Evolutionary conservation across 1,139 yeast genomes (phyloP), one percentile per base, ranked within the genome.

Genomic region (Hyphopichia buzzinii): DNA sequence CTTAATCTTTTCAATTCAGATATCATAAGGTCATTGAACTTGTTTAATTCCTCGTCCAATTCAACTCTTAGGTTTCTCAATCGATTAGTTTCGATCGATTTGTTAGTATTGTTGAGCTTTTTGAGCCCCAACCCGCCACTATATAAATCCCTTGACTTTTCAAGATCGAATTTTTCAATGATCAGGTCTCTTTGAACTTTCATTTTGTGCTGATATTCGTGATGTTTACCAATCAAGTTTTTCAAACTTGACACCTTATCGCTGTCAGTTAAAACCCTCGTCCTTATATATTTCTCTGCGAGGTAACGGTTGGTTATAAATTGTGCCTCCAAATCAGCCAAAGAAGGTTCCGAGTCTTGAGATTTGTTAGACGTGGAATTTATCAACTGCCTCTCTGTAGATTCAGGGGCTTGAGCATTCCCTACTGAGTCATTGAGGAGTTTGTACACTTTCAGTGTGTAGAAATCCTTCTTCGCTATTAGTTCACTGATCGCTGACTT

Each of bases 231-330:
- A 10, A 58, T 42, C 13, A 44, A 37, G 13, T 25, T 17, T 19
- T 37, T 30, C 8, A 47, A 19, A 22, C 28, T 30, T 2, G 26
- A 13, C 17, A 28, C 17, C 17, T 38, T 39, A 11, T 30, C 12
- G 14, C 29, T 22, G 17, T 42, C 35, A 25, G 39, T 19, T 12
- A 41, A 26, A 10, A 54, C 24, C 6, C 33, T 33, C 2, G 38
- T 29, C 3, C 37, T 34, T 2, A 56, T 31, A 37, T 51, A 55
- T 19, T 39, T 33, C 21, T 38, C 40, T 2, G 61, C 62, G 36
- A 51, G 58, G 31, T 42, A 44, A 11, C 58, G 35, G 29, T 54
- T 52, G 21, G 55, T 41, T 24, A 57, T 57, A 36, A 38, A 44
- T 17, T 34, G 37, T 16, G 57, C 44, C 28, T 54, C 56, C 2